Conservation (phyloP, 345 rosid species). For the Murraya paniculata region DNA sequence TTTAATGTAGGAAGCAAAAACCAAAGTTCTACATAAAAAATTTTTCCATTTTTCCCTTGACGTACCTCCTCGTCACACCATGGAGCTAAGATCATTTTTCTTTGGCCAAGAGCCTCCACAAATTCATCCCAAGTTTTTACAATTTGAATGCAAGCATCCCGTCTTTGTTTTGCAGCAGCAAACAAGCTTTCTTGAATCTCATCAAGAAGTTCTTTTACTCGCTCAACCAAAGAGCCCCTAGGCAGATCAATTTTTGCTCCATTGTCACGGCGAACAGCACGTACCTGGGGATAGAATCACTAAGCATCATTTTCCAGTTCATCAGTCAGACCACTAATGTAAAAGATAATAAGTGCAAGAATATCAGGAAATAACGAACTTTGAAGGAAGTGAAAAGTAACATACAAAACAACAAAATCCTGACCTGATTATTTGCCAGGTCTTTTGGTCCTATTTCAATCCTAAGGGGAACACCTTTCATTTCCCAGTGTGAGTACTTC, state of each 20-base stretch:
- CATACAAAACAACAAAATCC: neutral
- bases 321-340: neutral
- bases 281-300: conserved; percentile 50
- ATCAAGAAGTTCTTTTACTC: conserved; percentile 52
- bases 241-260: conserved; percentile 65
- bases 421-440: conserved; percentile 76
- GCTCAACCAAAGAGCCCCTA: conserved; percentile 54
- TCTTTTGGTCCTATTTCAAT: conserved; percentile 97
- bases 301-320: neutral
- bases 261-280: conserved; percentile 83
- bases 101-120: conserved; percentile 60
- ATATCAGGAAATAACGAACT: neutral
- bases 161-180: conserved; percentile 59
- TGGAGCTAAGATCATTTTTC: conserved; percentile 91
- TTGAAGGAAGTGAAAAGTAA: neutral
- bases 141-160: conserved; percentile 68
- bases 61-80: conserved; percentile 97
- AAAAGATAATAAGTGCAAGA: conserved; percentile 1
- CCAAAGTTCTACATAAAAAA: neutral
- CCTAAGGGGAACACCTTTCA: conserved; percentile 97
- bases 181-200: conserved; percentile 68
- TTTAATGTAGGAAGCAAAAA: neutral
- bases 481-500: conserved; percentile 98
- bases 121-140: conserved; percentile 88
- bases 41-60: neutral